phyloP scores from a whole-genome alignment of 73 alveolate genomes.

The Halteria grandinella region DNA sequence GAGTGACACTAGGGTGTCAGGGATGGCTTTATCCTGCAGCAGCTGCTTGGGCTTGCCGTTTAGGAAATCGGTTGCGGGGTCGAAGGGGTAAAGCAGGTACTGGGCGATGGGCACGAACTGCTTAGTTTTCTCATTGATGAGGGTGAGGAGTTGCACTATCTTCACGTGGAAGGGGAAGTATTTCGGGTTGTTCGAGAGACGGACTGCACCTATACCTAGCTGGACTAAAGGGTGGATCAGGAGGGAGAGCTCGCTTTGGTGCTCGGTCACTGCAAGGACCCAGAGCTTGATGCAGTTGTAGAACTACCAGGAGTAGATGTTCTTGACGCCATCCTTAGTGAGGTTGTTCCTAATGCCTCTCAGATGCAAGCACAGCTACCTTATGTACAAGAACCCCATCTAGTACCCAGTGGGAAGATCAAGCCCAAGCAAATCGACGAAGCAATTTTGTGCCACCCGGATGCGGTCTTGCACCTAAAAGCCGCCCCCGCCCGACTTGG shows the following conservation, averaged over 20 bases:
- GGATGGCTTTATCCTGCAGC: conserved; percentile 30
- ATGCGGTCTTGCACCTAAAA: conserved; percentile 20
- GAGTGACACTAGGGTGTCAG: conserved; percentile 27
- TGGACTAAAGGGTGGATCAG: conserved; percentile 39
- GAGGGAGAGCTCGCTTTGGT: conserved; percentile 1
- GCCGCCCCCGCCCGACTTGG: conserved; percentile 56
- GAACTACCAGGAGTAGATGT: conserved; percentile 44
- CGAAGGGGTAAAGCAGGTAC: conserved; percentile 43
- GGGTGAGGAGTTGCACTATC: conserved; percentile 18
- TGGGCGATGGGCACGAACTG: conserved; percentile 49
- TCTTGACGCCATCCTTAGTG: conserved; percentile 41
- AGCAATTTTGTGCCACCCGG: conserved; percentile 40
- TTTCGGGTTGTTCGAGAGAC: conserved; percentile 23
- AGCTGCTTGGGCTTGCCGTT: conserved; percentile 18
- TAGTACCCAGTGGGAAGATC: conserved; percentile 23
- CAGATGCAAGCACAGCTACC: conserved; percentile 37
- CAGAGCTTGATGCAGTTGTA: conserved; percentile 38
- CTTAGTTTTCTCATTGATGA: conserved; percentile 24
- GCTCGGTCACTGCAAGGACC: conserved; percentile 12
- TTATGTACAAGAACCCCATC: conserved; percentile 47
- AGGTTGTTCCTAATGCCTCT: conserved; percentile 50
- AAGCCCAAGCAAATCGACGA: conserved; percentile 35
- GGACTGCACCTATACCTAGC: conserved; percentile 33
- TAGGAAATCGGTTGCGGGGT: background rate
- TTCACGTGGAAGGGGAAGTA: conserved; percentile 56